phyloP scores from a whole-genome alignment of 23 red algal species.

The Gracilaria caudata region DNA sequence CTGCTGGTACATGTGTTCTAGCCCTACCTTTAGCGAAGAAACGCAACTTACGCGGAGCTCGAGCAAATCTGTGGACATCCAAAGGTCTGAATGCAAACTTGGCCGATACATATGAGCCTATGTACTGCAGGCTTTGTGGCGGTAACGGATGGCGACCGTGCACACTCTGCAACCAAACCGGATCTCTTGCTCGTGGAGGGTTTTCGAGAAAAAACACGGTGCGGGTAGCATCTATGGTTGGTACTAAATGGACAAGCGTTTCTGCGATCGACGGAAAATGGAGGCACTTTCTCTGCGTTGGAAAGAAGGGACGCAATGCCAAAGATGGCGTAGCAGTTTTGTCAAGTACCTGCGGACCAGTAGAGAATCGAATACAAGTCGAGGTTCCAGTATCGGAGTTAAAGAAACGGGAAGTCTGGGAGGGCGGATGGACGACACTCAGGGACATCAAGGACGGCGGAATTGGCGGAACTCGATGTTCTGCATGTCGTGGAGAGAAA shows the following conservation, averaged over 20 bases:
- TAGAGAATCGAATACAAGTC: constrained; percentile 49
- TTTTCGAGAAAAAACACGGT: constrained; percentile 71
- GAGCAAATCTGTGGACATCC: constrained; percentile 52
- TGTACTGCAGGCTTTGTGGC: constrained; percentile 71
- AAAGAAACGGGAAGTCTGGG: constrained; percentile 67
- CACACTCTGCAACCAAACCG: constrained; percentile 49
- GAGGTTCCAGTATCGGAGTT: constrained; percentile 77
- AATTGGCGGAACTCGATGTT: constrained; percentile 34
- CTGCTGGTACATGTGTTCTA: constrained; percentile 11
- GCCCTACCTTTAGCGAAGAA: constrained; percentile 49
- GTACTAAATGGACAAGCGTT: constrained; percentile 81
- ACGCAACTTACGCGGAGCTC: constrained; percentile 25
- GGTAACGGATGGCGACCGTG: constrained; percentile 59
- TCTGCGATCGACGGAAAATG: constrained; percentile 71
- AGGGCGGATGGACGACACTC: constrained; percentile 77
- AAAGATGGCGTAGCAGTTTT: constrained; percentile 64
- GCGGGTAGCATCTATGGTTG: constrained; percentile 65
- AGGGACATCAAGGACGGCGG: constrained; percentile 58
- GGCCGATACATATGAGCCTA: neutral
- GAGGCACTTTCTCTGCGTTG: constrained; percentile 80
- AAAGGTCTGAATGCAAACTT: constrained; percentile 1
- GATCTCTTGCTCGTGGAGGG: constrained; percentile 61
- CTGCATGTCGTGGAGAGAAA: constrained; percentile 58
- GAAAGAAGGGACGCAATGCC: constrained; percentile 61
- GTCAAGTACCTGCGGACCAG: constrained; percentile 59